A percentile compares a stretch with the other conserved stretches of the same genome.
Evolutionary conservation across 2,329 filamentous ascomycete species (phyloP).

Genomic region (Neonectria faginata): DNA sequence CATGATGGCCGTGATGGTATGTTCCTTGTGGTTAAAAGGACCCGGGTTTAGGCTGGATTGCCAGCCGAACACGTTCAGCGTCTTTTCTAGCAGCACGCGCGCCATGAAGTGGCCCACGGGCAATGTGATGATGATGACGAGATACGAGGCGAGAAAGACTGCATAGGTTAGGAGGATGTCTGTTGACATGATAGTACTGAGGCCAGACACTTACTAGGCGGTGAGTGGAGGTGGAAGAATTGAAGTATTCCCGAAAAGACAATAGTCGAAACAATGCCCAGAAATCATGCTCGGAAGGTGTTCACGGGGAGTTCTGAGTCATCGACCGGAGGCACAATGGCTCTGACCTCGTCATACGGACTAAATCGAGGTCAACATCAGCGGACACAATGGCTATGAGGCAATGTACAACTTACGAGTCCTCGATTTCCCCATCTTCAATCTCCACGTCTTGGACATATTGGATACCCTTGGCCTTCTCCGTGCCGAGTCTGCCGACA

Average conservation of each 20-base stretch:
- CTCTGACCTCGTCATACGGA: constrained; percentile 11
- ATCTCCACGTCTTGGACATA: constrained; percentile 1
- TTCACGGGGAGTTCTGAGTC: constrained; percentile 12
- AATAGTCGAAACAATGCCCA: constrained; percentile 16
- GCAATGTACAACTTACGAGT: constrained; percentile 6
- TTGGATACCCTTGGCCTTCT: not conserved
- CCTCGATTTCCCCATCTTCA: constrained; percentile 13
- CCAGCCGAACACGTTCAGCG: not conserved
- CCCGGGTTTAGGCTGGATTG: constrained; percentile 25
- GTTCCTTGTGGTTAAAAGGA: constrained; percentile 31
- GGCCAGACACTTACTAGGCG: not conserved
- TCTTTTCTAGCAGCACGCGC: not conserved
- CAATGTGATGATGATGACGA: constrained; percentile 19
- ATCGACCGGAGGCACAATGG: constrained; percentile 18
- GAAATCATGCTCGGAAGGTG: constrained; percentile 19
- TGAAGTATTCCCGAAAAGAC: constrained; percentile 16
- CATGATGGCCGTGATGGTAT: constrained; percentile 30
- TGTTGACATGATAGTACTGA: no score
- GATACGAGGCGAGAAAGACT: constrained; percentile 17
- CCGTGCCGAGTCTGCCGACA: not conserved
- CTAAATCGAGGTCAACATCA: not conserved
- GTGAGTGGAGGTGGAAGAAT: constrained; percentile 25
- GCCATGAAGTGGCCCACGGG: constrained; percentile 20
- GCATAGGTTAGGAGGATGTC: not conserved
- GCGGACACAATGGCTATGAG: not conserved